phyloP scores from a whole-genome alignment of 1,284 basidiomycete species.

The Termitomyces sp. region DNA sequence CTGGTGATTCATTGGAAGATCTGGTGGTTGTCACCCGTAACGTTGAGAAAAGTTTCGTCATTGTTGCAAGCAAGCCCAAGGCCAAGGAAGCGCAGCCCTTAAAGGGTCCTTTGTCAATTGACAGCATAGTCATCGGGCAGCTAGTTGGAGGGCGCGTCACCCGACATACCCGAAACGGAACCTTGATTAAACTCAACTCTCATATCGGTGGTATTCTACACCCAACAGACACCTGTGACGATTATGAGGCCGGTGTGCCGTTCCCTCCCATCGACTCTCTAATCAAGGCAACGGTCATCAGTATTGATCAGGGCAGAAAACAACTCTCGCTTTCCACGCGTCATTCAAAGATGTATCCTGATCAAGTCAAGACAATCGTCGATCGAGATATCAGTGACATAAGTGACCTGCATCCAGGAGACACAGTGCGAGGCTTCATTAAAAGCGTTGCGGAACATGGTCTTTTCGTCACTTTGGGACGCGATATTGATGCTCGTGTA shows the following conservation, averaged over 20 bases:
- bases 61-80: conserved; percentile 74
- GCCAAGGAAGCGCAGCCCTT: conserved; percentile 41
- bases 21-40: conserved; percentile 90
- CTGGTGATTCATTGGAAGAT: conserved; percentile 71
- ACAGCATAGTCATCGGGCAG: conserved; percentile 67
- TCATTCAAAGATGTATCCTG: conserved; percentile 59
- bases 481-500: conserved; percentile 81
- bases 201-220: conserved; percentile 73
- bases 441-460: conserved; percentile 85
- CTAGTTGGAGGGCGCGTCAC: conserved; percentile 75
- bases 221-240: conserved; percentile 78
- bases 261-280: conserved; percentile 66
- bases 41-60: conserved; percentile 81
- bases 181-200: conserved; percentile 69
- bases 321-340: conserved; percentile 79
- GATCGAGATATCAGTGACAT: conserved; percentile 72
- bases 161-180: conserved; percentile 62
- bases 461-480: conserved; percentile 86
- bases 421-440: conserved; percentile 81
- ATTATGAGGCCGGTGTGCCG: conserved; percentile 57
- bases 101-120: conserved; percentile 57
- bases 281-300: conserved; percentile 67
- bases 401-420: conserved; percentile 66
- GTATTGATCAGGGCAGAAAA: conserved; percentile 60
- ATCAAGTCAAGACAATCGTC: conserved; percentile 42